phyloP scores from a whole-genome alignment of 1,284 basidiomycete species.

The Fomitiporia mediterranea region DNA sequence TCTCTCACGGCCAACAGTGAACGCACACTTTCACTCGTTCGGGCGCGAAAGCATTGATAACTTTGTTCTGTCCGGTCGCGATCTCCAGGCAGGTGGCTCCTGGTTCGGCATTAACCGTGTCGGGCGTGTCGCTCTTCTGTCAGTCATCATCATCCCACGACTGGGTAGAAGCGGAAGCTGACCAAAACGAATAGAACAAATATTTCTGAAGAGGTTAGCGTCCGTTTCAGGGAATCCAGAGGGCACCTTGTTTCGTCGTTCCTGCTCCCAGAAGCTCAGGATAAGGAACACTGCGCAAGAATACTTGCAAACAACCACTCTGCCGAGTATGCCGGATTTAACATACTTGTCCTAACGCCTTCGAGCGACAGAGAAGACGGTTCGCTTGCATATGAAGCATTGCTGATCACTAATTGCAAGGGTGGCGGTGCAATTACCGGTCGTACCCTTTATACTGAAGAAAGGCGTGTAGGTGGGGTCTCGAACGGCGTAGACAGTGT shows the following conservation, averaged over 20 bases:
- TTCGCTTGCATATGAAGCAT: constrained; percentile 43
- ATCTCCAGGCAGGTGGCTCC: constrained; percentile 66
- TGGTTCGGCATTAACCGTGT: constrained; percentile 68
- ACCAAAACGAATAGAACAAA: constrained; percentile 52
- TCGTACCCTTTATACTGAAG: constrained; percentile 36
- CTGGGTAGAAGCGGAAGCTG: background rate
- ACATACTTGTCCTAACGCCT: constrained; percentile 56
- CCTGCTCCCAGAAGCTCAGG: constrained; percentile 46
- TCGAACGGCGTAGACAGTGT: constrained; percentile 68
- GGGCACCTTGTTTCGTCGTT: constrained; percentile 64
- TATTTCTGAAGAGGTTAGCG: constrained; percentile 58
- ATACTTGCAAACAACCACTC: constrained; percentile 39
- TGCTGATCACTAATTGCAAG: constrained; percentile 63
- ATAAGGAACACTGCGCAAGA: constrained; percentile 33
- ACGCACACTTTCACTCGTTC: constrained; percentile 55
- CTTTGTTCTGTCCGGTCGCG: constrained; percentile 65
- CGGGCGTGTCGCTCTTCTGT: constrained; percentile 69
- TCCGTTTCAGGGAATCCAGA: constrained; percentile 49
- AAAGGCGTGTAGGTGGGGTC: constrained; percentile 51
- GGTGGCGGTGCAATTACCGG: constrained; percentile 49
- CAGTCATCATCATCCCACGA: constrained; percentile 29
- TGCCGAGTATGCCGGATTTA: constrained; percentile 67
- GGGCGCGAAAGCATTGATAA: constrained; percentile 24
- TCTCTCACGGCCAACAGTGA: constrained; percentile 58
- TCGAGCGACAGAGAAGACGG: constrained; percentile 23